Percentiles rank a stretch among this genome's conserved stretches.
These are phyloP conservation scores for Trichoderma sp. DNA, from an alignment of 2,329 filamentous ascomycete genomes.

Conservation along the genomic window DNA sequence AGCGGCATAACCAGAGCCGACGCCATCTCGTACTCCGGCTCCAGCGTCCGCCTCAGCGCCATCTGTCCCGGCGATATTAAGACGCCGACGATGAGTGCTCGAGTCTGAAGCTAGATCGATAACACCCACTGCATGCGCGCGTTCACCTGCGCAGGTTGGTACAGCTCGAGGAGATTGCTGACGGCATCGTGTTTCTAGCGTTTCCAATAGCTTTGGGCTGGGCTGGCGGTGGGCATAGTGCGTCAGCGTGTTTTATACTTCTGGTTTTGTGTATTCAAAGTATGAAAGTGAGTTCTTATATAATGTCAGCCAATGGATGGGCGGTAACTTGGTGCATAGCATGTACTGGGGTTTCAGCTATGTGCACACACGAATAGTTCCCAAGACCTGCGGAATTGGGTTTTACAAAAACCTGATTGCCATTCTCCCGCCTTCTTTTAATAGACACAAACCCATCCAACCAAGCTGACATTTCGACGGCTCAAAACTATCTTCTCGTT, in stretches of 20 bases:
- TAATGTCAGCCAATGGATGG: too few species aligned
- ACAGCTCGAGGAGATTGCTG: conserved; percentile 50
- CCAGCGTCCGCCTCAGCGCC: conserved; percentile 57
- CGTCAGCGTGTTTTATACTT: background rate
- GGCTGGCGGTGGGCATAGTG: conserved; percentile 43
- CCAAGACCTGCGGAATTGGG: too few species aligned
- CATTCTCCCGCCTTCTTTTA: too few species aligned
- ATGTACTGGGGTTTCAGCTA: too few species aligned
- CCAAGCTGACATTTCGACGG: background rate
- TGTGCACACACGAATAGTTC: too few species aligned
- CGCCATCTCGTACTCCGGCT: conserved; percentile 48
- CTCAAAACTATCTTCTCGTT: too few species aligned
- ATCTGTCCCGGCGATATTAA: conserved; percentile 54
- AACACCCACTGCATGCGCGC: conserved; percentile 35
- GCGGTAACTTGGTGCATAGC: too few species aligned
- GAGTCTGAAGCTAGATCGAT: conserved; percentile 20
- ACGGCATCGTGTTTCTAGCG: conserved; percentile 49
- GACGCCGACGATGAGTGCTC: conserved; percentile 37
- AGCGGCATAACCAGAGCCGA: conserved; percentile 53
- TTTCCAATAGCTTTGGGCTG: conserved; percentile 46
- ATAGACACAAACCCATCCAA: background rate
- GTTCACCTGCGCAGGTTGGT: conserved; percentile 45
- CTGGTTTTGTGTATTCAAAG: fast-evolving
- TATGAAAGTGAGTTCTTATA: background rate
- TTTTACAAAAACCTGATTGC: too few species aligned